Percentiles rank a stretch among this genome's conserved stretches.
phyloP scores from a whole-genome alignment of 805 yeast genomes.

The Starmerella tilneyi region DNA sequence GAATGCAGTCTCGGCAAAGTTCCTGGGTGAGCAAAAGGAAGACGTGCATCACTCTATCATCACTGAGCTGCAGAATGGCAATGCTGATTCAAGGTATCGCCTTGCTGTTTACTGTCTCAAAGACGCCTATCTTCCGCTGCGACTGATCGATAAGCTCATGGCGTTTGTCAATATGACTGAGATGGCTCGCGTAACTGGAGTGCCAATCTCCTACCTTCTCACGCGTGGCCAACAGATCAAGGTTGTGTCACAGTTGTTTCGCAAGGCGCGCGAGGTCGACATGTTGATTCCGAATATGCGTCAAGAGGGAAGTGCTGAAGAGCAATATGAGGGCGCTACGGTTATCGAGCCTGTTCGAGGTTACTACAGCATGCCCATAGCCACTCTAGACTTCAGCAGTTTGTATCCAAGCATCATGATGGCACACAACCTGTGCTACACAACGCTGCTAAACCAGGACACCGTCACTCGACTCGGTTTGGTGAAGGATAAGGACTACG shows the following conservation, averaged over 20 bases:
- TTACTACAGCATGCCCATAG: conserved; percentile 92
- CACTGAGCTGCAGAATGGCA: conserved; percentile 88
- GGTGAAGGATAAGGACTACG: conserved; percentile 65
- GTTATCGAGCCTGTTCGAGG: conserved; percentile 96
- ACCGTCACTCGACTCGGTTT: conserved; percentile 52
- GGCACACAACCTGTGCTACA: conserved; percentile 96
- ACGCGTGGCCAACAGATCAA: conserved; percentile 96
- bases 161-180: conserved; percentile 94
- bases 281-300: conserved; percentile 85
- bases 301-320: conserved; percentile 71
- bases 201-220: conserved; percentile 81
- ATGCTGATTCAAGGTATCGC: conserved; percentile 82
- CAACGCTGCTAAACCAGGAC: conserved; percentile 65
- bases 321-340: conserved; percentile 96
- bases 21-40: conserved; percentile 90
- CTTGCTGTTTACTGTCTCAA: conserved; percentile 94
- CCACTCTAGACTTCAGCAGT: conserved; percentile 94
- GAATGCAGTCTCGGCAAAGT: conserved; percentile 90
- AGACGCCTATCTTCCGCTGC: conserved; percentile 85
- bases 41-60: conserved; percentile 97
- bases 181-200: conserved; percentile 99
- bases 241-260: conserved; percentile 86
- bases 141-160: conserved; percentile 87
- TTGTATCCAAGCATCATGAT: conserved; percentile 97
- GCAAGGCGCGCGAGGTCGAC: conserved; percentile 80